Evolutionary conservation across 371 early-diverging fungal species (phyloP).

Genomic region (Mortierella sp.): DNA sequence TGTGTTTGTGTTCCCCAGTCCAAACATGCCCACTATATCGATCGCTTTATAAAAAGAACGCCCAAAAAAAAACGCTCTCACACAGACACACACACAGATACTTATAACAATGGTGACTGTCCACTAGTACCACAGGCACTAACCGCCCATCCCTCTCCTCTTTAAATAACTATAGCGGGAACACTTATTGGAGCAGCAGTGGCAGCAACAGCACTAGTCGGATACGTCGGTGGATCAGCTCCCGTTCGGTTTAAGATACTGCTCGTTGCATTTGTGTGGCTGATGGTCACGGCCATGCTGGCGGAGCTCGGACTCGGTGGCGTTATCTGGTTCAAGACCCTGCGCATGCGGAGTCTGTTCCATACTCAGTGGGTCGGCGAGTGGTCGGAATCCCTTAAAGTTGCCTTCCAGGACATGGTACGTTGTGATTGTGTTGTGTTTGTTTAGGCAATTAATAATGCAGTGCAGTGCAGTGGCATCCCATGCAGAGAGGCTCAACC

Average conservation of each 20-base stretch:
- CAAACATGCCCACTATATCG: not conserved
- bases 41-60: constrained; percentile 5
- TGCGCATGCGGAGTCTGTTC: constrained; percentile 51
- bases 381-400: constrained; percentile 42
- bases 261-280: constrained; percentile 43
- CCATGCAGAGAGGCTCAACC: no score
- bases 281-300: constrained; percentile 38
- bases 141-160: not conserved
- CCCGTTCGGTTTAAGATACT: constrained; percentile 43
- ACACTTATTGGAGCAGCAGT: constrained; percentile 47
- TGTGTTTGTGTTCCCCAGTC: not conserved
- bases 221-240: constrained; percentile 33
- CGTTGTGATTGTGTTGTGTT: constrained; percentile 3
- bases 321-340: constrained; percentile 57
- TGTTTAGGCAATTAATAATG: constrained; percentile 4
- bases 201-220: constrained; percentile 32
- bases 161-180: constrained; percentile 23
- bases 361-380: constrained; percentile 30
- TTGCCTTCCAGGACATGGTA: constrained; percentile 56
- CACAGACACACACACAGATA: not conserved
- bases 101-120: not conserved
- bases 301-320: constrained; percentile 47
- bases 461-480: not conserved
- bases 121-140: not conserved
- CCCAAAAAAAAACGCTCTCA: not conserved